Conservation (phyloP, 208 protist species). For the Wallacemonas rigidus region DNA sequence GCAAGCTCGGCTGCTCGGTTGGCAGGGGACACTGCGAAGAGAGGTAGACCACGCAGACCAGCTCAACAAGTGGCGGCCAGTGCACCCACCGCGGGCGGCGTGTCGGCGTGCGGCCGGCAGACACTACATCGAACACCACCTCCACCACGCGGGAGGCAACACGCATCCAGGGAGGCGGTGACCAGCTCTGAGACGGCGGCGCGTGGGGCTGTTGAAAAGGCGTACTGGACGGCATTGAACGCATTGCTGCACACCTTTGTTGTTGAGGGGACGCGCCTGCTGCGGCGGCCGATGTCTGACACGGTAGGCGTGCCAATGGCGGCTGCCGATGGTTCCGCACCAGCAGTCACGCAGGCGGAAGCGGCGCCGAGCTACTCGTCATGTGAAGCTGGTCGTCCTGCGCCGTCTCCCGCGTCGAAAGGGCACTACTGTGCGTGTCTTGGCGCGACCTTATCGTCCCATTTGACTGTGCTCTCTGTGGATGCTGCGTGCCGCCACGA, state of each 20-base stretch:
- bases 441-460: background rate
- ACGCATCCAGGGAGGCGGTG: background rate
- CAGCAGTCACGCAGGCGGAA: too few species aligned
- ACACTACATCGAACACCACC: background rate
- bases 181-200: background rate
- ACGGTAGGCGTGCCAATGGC: too few species aligned
- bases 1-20: constrained; percentile 6
- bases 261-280: constrained; percentile 28
- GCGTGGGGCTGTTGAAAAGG: background rate
- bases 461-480: constrained; percentile 9
- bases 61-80: too few species aligned
- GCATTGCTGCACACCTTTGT: constrained; percentile 33
- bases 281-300: background rate
- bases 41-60: background rate
- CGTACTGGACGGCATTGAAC: constrained; percentile 31
- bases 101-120: background rate
- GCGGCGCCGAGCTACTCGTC: too few species aligned
- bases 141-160: background rate
- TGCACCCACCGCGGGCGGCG: too few species aligned
- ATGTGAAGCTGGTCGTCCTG: too few species aligned
- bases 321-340: background rate
- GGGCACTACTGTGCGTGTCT: constrained; percentile 5
- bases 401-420: background rate
- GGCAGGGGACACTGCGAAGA: background rate
- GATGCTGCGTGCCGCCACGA: background rate